These are phyloP conservation scores for Bothriochloa decipiens DNA, from an alignment of 176 grass and related monocot species.

Conservation along the genomic window DNA sequence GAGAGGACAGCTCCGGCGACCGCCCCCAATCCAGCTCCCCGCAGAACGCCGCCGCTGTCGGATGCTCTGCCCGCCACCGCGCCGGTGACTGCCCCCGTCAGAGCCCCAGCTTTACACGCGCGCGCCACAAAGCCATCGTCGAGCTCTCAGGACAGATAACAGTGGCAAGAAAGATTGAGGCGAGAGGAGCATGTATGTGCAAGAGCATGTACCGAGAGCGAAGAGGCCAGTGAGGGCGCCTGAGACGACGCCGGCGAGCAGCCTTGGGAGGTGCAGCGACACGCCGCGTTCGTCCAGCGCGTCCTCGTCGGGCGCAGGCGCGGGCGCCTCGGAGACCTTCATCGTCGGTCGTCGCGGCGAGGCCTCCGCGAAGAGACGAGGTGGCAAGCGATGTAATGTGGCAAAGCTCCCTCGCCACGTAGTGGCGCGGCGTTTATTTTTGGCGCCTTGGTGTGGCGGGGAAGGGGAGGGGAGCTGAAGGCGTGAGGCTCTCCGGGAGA, in stretches of 20 bases:
- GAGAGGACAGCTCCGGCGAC: constrained; percentile 75
- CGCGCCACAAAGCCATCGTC: constrained; percentile 21
- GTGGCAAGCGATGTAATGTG: not conserved
- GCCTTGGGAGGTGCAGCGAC: constrained; percentile 49
- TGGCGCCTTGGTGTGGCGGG: constrained; percentile 33
- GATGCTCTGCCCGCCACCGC: constrained; percentile 70
- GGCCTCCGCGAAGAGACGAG: not conserved
- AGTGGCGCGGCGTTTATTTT: constrained; percentile 44
- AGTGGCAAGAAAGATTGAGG: not conserved
- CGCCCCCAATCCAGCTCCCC: constrained; percentile 66
- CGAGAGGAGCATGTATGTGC: too few relatives aligned
- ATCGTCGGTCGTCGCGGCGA: constrained; percentile 34
- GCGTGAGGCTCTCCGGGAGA: constrained; percentile 28
- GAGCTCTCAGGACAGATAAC: constrained; percentile 7
- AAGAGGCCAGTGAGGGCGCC: constrained; percentile 71
- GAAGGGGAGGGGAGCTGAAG: not conserved
- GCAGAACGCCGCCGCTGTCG: constrained; percentile 63
- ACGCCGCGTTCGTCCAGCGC: constrained; percentile 46
- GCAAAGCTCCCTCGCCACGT: not conserved
- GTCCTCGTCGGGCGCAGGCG: constrained; percentile 12
- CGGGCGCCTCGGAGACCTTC: constrained; percentile 47
- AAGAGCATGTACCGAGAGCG: constrained; percentile 50
- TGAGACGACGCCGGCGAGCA: constrained; percentile 66
- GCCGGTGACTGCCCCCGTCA: constrained; percentile 70
- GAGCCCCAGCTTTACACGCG: constrained; percentile 56